These are phyloP conservation scores for Hemisphaericaspora xylofermentans DNA, from an alignment of 1,139 yeast genomes.

Conservation along the genomic window DNA sequence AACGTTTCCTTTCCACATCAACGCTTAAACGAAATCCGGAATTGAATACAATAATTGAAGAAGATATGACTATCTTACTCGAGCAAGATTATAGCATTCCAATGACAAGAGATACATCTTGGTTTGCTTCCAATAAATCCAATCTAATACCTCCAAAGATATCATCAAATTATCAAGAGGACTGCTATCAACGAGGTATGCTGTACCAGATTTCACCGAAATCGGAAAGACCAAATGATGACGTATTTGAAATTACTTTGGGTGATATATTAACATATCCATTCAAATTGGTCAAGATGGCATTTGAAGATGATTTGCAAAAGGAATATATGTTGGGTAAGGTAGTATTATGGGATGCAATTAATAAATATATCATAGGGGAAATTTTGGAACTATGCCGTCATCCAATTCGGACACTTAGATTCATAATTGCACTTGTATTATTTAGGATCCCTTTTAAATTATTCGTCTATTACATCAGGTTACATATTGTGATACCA, in stretches of 20 bases:
- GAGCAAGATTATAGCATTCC: background rate
- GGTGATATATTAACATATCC: slow-evolving; percentile 17
- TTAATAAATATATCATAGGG: slow-evolving; percentile 15
- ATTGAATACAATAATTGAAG: slow-evolving; percentile 13
- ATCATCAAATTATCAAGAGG: background rate
- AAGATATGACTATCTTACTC: slow-evolving; percentile 6
- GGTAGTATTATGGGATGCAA: slow-evolving; percentile 18
- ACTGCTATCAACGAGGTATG: background rate
- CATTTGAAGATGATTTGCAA: slow-evolving; percentile 9
- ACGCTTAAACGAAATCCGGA: slow-evolving; percentile 5
- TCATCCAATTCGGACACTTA: slow-evolving; percentile 12
- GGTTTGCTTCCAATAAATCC: background rate
- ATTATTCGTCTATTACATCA: slow-evolving; percentile 16
- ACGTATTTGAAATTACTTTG: background rate
- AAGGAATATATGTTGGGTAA: slow-evolving; percentile 11
- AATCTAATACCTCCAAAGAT: background rate
- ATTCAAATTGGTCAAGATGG: slow-evolving; percentile 9
- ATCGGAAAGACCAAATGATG: background rate
- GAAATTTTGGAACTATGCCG: slow-evolving; percentile 7
- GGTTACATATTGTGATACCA: slow-evolving; percentile 20
- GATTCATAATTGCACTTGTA: slow-evolving; percentile 13
- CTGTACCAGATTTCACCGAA: background rate
- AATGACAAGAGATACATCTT: background rate
- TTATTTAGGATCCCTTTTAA: slow-evolving; percentile 19
- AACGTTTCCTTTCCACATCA: slow-evolving; percentile 4